phyloP scores from a whole-genome alignment of 192 early-diverging fungal genomes.

The Umbelopsis isabellina region DNA sequence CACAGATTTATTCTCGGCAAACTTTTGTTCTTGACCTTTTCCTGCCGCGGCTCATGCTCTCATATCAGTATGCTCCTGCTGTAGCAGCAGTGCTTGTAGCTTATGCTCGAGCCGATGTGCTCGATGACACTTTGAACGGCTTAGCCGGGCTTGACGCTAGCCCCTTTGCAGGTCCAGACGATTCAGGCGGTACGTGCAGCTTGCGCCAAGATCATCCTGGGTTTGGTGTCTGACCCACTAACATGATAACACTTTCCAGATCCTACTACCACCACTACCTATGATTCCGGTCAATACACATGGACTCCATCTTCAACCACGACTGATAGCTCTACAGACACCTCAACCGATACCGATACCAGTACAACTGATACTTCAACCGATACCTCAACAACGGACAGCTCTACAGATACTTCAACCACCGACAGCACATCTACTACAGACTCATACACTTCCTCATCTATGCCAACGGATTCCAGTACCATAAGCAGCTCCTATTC shows the following conservation, averaged over 20 bases:
- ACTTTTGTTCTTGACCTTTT: conserved; percentile 11
- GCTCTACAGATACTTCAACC: background rate
- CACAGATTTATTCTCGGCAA: background rate
- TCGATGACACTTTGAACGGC: background rate
- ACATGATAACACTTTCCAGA: background rate
- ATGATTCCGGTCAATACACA: no score
- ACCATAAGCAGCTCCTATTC: background rate
- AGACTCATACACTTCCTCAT: background rate
- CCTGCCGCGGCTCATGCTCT: background rate
- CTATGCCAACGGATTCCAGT: no score
- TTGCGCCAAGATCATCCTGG: background rate
- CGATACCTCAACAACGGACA: conserved; percentile 13
- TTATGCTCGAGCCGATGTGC: conserved; percentile 2
- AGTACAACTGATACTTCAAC: conserved; percentile 20
- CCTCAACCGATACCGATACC: background rate
- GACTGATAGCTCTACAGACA: background rate
- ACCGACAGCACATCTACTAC: background rate
- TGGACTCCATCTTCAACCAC: background rate
- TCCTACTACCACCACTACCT: background rate
- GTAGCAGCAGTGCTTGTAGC: background rate
- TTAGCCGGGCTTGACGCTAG: background rate
- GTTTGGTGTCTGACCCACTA: background rate
- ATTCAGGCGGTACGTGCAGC: background rate
- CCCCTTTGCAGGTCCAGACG: background rate
- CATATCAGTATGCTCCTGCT: conserved; percentile 20